Evolutionary conservation across 2,329 filamentous ascomycete species (phyloP), one percentile per base, ranked within the genome.

Genomic region (Scytalidium sp.): DNA sequence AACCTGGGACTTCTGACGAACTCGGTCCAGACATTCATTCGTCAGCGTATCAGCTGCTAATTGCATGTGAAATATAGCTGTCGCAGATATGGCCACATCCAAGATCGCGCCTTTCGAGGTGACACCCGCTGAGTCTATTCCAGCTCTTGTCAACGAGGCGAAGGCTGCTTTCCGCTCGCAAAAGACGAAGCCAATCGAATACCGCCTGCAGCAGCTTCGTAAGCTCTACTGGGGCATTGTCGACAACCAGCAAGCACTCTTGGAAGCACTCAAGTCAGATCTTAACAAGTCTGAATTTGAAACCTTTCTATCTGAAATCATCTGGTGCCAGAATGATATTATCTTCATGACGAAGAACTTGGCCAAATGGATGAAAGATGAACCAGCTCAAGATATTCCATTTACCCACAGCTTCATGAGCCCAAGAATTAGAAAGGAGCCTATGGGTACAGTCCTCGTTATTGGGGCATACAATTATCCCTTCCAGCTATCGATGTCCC

Each of bases 401-500:
- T 65, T 90, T 42, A 76, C 79, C 40, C 90, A 85, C 70, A 78
- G 78, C 58, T 65, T 87, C 40, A 79, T 96, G 72, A 84, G 76
- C 49, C 87, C 91, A 32, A 85, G 80, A 64, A 85, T 95, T 66
- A 79, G 85, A 57, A 95, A 96, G 72, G 93, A 97, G 64, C 94
- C 94, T 1, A 70, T 97, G 50, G 94, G 94, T 29, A 75, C 84
- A 39, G 83, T 90, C 10, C 75, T 97, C 60, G 83, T 97, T 62
- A 95, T 97, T 64, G 90, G 91, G 50, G 84, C 94, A 41, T 97
- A 90, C 81, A 99, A 99, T 75, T 96, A 92, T 68, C 94, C 94
- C 46, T 75, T 96, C 67, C 85, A 92, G 70, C 78, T 97, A 41
- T 83, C 84, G 32, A 67, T 97, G 39, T 80, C 82, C 1, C 91